Base-by-base conservation (phyloP, 176 grass and related monocot species). In the Olyra latifolia region DNA sequence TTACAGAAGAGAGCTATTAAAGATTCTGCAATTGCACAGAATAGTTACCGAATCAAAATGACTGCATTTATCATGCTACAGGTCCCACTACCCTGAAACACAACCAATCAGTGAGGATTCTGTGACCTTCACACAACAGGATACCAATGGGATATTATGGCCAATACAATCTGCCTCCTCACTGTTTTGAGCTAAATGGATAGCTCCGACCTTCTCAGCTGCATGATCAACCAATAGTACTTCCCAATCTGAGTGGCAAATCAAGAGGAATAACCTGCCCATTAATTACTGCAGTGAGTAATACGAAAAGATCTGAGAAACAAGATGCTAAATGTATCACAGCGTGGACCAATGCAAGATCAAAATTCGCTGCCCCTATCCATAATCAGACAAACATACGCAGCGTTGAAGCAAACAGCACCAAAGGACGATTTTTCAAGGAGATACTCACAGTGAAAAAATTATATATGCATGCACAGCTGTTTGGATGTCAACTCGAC, bases 31-130 rank as follows among this genome's bases (percentile, higher is more conserved):
- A 13, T 58, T 46, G 1, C 40, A 48, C 16, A 27, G 84, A 74
- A 23, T 58, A 80, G 25, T 67, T 86, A 86, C 77, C 59, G 38
- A 80, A 56, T 80, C 43, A 86, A 67, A n/a, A 74, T 25, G 39
- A 14, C 50, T 39, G 59, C 60, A 59, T 40, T 58, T 28, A 56
- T 55, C 60, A 25, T 40, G 69, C 27, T 64, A 47, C 0, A 0
- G 66, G 28, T 73, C 60, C 50, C 40, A 48, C 47, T 40, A 39
- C 69, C 23, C 59, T 2, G 4, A 27, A 66, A 47, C 45, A 39
- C 28, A 73, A 25, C 66, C 76, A 86, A 44, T 19, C 30, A 56
- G 44, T 52, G 58, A 56, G 39, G 60, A 10, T 71, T 62, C 5
- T 32, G 66, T 52, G 17, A 32, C 40, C 56, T 78, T 54, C 56